Percentiles rank a stretch among this genome's conserved stretches.
phyloP scores from a whole-genome alignment of 257 asterid genomes.

The Linaria vulgaris region DNA sequence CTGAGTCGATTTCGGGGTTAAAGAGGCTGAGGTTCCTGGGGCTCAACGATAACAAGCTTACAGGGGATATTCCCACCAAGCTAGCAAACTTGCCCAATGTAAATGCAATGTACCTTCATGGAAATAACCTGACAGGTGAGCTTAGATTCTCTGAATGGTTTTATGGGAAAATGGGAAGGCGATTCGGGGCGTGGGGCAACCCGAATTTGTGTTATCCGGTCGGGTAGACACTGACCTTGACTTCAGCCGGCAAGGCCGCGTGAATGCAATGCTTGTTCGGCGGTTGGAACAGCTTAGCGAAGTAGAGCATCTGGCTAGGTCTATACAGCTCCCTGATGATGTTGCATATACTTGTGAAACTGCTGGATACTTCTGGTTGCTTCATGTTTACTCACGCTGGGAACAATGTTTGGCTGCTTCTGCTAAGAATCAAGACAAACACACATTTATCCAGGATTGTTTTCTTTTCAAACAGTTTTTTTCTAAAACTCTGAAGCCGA shows the following conservation, averaged over 20 bases:
- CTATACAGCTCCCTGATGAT: slow-evolving; percentile 92
- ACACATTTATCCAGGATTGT: slow-evolving; percentile 66
- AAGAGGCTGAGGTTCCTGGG: slow-evolving; percentile 70
- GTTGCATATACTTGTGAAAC: slow-evolving; percentile 99
- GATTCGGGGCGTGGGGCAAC: slow-evolving; percentile 89
- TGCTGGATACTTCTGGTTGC: slow-evolving; percentile 96
- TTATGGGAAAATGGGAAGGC: slow-evolving; percentile 70
- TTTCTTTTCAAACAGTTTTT: slow-evolving; percentile 95
- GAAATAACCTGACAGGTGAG: slow-evolving; percentile 81
- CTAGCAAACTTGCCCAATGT: slow-evolving; percentile 59
- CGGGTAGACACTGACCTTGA: no score
- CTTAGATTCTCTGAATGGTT: slow-evolving; percentile 62
- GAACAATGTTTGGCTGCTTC: slow-evolving; percentile 82
- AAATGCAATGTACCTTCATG: slow-evolving; percentile 67
- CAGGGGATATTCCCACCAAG: slow-evolving; percentile 57
- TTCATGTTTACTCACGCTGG: slow-evolving; percentile 98
- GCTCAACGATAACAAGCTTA: slow-evolving; percentile 67
- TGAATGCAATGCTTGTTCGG: slow-evolving; percentile 97
- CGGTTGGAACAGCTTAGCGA: slow-evolving; percentile 90
- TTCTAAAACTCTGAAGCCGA: slow-evolving; percentile 67
- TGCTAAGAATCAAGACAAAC: slow-evolving; percentile 66
- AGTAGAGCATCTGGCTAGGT: slow-evolving; percentile 91
- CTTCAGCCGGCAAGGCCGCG: slow-evolving; percentile 85
- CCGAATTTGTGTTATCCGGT: slow-evolving; percentile 64
- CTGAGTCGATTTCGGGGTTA: slow-evolving; percentile 54